phyloP scores from a whole-genome alignment of 2,329 filamentous ascomycete species.

The Coniosporium tulheliwenetii region DNA sequence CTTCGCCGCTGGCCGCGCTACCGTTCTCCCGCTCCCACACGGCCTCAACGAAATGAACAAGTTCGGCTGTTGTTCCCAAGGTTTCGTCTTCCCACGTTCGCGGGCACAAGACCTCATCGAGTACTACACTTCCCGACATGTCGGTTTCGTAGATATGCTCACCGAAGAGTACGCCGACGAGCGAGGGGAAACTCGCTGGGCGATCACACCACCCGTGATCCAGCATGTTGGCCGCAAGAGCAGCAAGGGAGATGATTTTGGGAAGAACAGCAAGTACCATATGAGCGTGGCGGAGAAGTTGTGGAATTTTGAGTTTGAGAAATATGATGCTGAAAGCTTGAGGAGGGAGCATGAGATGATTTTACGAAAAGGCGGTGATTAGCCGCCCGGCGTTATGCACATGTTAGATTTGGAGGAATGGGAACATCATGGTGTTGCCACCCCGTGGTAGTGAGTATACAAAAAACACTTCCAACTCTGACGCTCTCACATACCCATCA shows the following conservation, averaged over 20 bases:
- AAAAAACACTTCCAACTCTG: too few species aligned
- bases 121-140: slow-evolving; percentile 15
- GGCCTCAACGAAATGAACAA: slow-evolving; percentile 24
- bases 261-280: slow-evolving; percentile 10
- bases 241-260: slow-evolving; percentile 15
- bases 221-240: slow-evolving; percentile 29
- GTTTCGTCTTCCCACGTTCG: slow-evolving; percentile 24
- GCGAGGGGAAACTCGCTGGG: slow-evolving; percentile 22
- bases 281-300: slow-evolving; percentile 18
- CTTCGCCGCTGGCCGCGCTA: slow-evolving; percentile 24
- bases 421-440: too few species aligned
- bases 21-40: slow-evolving; percentile 17
- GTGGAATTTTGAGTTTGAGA: slow-evolving; percentile 24
- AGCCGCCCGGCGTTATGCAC: too few species aligned
- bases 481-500: too few species aligned
- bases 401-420: too few species aligned
- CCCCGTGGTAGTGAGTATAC: too few species aligned
- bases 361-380: not conserved
- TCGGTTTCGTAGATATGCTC: slow-evolving; percentile 23
- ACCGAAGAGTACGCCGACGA: slow-evolving; percentile 26
- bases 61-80: slow-evolving; percentile 30
- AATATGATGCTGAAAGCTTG: slow-evolving; percentile 9
- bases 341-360: slow-evolving; percentile 11
- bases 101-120: slow-evolving; percentile 12
- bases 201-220: slow-evolving; percentile 24